Conservation (phyloP, 331 rosid species). For the Arachis monticola region DNA sequence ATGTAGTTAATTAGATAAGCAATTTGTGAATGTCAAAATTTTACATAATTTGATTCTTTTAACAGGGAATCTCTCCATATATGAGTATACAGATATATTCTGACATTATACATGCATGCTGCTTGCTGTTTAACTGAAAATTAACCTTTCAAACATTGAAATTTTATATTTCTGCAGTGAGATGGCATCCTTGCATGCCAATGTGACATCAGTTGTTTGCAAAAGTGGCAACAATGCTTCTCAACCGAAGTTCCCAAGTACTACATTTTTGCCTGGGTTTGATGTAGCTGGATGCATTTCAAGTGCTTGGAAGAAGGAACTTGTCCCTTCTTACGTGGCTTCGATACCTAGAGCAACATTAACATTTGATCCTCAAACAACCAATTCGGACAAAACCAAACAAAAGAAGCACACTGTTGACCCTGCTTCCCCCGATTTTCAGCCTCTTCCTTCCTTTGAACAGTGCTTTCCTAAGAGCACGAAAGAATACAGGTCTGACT, state of each 20-base stretch:
- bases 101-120: conserved; percentile 9
- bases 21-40: conserved; percentile 3
- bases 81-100: background rate
- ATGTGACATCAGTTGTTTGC: conserved; percentile 69
- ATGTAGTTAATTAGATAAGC: background rate
- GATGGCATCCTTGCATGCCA: conserved; percentile 83
- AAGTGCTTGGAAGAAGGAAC: conserved; percentile 67
- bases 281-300: conserved; percentile 66
- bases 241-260: conserved; percentile 54
- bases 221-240: conserved; percentile 74
- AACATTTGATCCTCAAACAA: conserved; percentile 75
- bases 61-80: conserved; percentile 18
- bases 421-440: conserved; percentile 91
- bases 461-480: conserved; percentile 97
- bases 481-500: conserved; percentile 68
- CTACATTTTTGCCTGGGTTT: conserved; percentile 82
- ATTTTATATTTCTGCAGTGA: conserved; percentile 38
- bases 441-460: conserved; percentile 89
- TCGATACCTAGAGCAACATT: conserved; percentile 72
- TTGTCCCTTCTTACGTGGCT: conserved; percentile 48
- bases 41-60: background rate
- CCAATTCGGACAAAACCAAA: conserved; percentile 62
- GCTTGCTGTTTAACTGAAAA: conserved; percentile 8
- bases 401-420: conserved; percentile 76
- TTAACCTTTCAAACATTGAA: conserved; percentile 36